phyloP scores from a whole-genome alignment of 2,329 filamentous ascomycete genomes.

The Hirsutella rhossiliensis region DNA sequence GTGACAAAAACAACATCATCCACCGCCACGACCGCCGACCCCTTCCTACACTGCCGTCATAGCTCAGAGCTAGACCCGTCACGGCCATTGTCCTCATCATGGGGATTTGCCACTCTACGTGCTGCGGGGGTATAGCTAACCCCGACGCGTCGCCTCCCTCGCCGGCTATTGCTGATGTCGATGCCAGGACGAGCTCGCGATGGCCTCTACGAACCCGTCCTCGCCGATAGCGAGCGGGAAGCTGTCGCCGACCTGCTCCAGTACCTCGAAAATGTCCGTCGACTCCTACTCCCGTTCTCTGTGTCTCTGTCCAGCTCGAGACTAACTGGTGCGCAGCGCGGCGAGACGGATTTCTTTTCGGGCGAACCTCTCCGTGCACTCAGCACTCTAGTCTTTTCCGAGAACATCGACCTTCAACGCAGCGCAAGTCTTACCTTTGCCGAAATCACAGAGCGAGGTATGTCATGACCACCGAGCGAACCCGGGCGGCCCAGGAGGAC shows the following conservation, averaged over 20 bases:
- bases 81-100: slow-evolving; percentile 27
- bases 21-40: background rate
- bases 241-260: slow-evolving; percentile 90
- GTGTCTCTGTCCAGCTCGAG: slow-evolving; percentile 9
- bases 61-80: slow-evolving; percentile 1
- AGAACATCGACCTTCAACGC: slow-evolving; percentile 95
- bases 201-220: slow-evolving; percentile 71
- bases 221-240: slow-evolving; percentile 93
- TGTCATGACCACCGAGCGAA: slow-evolving; percentile 10
- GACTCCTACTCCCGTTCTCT: slow-evolving; percentile 10
- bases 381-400: slow-evolving; percentile 93
- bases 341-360: slow-evolving; percentile 96
- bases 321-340: slow-evolving; percentile 46
- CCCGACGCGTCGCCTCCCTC: slow-evolving; percentile 1
- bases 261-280: slow-evolving; percentile 86
- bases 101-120: slow-evolving; percentile 48
- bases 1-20: background rate
- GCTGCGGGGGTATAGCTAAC: slow-evolving; percentile 35
- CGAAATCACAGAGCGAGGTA: slow-evolving; percentile 97
- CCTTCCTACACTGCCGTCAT: background rate
- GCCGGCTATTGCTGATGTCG: slow-evolving; percentile 14
- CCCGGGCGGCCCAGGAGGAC: background rate
- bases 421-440: slow-evolving; percentile 98
- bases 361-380: slow-evolving; percentile 88
- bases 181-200: slow-evolving; percentile 60